These are phyloP conservation scores for Nicotiana noctiflora DNA, from an alignment of 257 asterid genomes.

Conservation along the genomic window DNA sequence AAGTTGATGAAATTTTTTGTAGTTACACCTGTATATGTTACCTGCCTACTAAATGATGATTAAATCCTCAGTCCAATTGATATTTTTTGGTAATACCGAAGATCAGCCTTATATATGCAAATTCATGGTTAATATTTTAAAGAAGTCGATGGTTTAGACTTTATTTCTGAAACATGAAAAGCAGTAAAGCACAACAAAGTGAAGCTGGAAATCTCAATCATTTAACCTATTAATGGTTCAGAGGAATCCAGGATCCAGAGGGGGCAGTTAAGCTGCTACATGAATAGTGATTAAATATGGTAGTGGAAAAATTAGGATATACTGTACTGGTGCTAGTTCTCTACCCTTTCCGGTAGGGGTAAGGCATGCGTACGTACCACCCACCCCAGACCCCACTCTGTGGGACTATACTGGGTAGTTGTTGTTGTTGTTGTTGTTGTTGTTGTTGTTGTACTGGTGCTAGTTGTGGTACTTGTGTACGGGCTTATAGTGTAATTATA, in stretches of 20 bases:
- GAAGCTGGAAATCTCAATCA: neutral
- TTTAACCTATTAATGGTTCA: neutral
- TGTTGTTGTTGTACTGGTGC: neutral
- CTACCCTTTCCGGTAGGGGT: too few relatives aligned
- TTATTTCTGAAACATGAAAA: slow-evolving; percentile 3
- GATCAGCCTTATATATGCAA: too few relatives aligned
- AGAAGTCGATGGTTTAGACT: neutral
- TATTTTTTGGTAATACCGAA: too few relatives aligned
- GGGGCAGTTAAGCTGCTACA: neutral
- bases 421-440: too few relatives aligned
- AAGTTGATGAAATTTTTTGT: neutral
- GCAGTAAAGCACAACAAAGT: neutral
- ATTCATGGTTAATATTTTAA: neutral
- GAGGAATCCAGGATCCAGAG: too few relatives aligned
- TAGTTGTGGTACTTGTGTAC: slow-evolving; percentile 4
- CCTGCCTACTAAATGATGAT: neutral
- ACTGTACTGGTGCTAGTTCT: too few relatives aligned
- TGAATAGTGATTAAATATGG: neutral
- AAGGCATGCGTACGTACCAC: too few relatives aligned
- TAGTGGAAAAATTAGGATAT: neutral
- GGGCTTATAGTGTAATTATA: neutral
- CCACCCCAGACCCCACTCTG: too few relatives aligned
- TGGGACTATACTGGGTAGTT: too few relatives aligned
- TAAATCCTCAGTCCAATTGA: neutral
- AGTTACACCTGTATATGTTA: neutral